Evolutionary conservation across 768 basidiomycete species (phyloP), one percentile per base, ranked within the genome.

Genomic region (Termitomyces sp.): DNA sequence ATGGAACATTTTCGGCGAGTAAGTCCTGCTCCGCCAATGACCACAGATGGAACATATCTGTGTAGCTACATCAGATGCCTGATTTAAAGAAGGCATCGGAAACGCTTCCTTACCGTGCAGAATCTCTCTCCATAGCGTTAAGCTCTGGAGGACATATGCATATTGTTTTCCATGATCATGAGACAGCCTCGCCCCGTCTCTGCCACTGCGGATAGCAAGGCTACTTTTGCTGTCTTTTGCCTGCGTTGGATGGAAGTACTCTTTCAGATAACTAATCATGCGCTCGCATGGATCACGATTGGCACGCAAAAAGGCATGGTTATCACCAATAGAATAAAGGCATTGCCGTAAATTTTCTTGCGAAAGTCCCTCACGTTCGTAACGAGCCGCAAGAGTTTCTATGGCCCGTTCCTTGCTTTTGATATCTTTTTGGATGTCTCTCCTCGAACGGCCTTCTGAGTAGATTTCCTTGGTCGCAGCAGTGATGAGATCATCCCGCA

Each of bases 41-140:
- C 90, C 88, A 93, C 39, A 94, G 71, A 60, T 86, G 88, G 75
- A 94, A 94, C 88, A 94, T 92, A 65, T 94, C 90, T 92, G 37
- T 16, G 54, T 2, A 31, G 33, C 49, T 47, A 31, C 18, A 45
- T 70, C 29, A 59, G 49, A 33, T 18, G 31, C n/a, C 18, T n/a
- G 16, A 50, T 16, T 33, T 2, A 22, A 34, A 24, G n/a, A 9
- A 18, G 57, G 2, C 18, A 37, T 33, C 20, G 5, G 26, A 12
- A 45, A 5, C 22, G 15, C 28, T 29, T 2, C 59, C 78, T 41
- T 61, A 90, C 90, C 91, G 62, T 92, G 89, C 47, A 94, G 68
- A 59, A 92, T 92, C 70, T 92, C 92, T 33, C 86, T 80, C 92
- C 92, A 94, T 3, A 94, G 74, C 1, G 92, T 92, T 67, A 94